Percentiles rank a stretch among this genome's conserved stretches.
These are phyloP conservation scores for Ceratocystis lukuohia DNA, from an alignment of 2,329 filamentous ascomycete genomes.

Conservation along the genomic window DNA sequence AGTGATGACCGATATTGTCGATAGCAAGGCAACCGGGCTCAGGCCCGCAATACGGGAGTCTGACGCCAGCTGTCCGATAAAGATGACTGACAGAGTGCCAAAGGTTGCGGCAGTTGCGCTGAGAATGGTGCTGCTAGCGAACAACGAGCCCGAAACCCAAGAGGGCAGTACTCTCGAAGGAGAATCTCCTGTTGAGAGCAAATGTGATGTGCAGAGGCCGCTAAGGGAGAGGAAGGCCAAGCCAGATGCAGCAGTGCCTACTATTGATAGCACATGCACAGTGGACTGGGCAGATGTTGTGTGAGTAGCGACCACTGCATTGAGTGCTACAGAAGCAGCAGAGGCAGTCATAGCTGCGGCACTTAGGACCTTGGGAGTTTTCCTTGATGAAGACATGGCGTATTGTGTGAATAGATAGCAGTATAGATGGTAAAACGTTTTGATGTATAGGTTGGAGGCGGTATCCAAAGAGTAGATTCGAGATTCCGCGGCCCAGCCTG, in stretches of 20 bases:
- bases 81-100: constrained; percentile 16
- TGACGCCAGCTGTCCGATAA: constrained; percentile 13
- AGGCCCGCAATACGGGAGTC: neutral
- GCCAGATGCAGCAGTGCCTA: constrained; percentile 13
- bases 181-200: neutral
- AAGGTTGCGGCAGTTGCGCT: constrained; percentile 11
- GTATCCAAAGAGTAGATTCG: neutral
- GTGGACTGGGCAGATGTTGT: constrained; percentile 13
- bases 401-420: constrained; percentile 2
- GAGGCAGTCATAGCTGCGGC: constrained; percentile 13
- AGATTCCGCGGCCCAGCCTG: constrained; percentile 7
- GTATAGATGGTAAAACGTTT: neutral
- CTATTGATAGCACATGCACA: constrained; percentile 16
- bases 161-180: neutral
- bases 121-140: constrained; percentile 15
- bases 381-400: constrained; percentile 11
- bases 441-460: neutral
- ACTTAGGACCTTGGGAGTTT: constrained; percentile 12
- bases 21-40: constrained; percentile 12
- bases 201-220: constrained; percentile 10
- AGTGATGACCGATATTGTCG: constrained; percentile 13
- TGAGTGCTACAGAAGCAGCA: constrained; percentile 13
- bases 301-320: constrained; percentile 11
- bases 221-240: constrained; percentile 11
- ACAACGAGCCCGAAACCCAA: constrained; percentile 4